Evolutionary conservation across 352 stramenopile genomes (phyloP), one percentile per base, ranked within the genome.

Genomic region (Thalassiosira mediterranea): DNA sequence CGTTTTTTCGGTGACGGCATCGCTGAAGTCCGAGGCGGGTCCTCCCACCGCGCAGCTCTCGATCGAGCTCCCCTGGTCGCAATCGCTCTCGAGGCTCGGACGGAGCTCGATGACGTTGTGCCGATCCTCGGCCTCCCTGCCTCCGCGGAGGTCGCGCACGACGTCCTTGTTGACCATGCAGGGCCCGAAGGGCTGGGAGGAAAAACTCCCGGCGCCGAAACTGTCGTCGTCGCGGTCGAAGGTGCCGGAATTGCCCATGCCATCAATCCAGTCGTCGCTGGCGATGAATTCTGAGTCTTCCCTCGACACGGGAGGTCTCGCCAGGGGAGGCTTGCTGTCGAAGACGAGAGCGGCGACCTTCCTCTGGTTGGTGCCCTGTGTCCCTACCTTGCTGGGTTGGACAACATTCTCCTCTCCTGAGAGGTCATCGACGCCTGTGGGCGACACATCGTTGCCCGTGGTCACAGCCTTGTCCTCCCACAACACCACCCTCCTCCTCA

Each of bases 81-180:
- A 69, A n/a, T 69, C 60, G 42, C 60, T 69, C 60, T 69, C 60
- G 42, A 69, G 19, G 60, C 60, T 69, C 23, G 49, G 44, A 15
- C 60, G 40, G 15, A 69, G 44, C n/a, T 69, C 21, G 42, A 69
- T 69, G 1, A 59, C 28, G 5, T 13, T 42, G 34, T 5, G 34
- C 5, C 13, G 5, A 19, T 37, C 26, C 8, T 11, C 8, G 4
- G 13, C 10, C 48, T 10, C 48, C 48, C 25, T 13, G 4, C 26
- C 23, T 3, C 4, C 26, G 10, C 4, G 4, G 25, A 57, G 4
- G 15, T 67, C 40, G 59, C 42, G 1, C 44, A 46, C 0, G 21
- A 38, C 44, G 28, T 42, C 31, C 21, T 40, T 26, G 42, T 69
- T 40, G n/a, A 69, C 52, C n/a, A 28, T 42, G 26, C 48, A 29